Evolutionary conservation across 257 asterid species (phyloP).

Genomic region (Avicennia marina): DNA sequence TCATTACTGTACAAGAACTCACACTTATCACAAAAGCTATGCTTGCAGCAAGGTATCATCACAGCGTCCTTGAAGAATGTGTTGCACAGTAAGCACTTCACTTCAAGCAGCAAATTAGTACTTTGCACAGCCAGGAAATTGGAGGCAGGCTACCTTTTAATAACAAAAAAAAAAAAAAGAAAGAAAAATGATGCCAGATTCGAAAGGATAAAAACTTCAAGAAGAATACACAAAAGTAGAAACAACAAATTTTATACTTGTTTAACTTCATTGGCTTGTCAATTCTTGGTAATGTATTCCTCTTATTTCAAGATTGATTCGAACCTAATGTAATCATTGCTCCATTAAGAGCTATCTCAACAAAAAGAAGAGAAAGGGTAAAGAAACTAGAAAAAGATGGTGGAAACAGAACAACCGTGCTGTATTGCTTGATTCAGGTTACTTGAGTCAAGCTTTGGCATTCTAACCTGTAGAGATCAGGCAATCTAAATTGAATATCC

Average conservation of each 20-base stretch:
- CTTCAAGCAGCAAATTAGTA: conserved; percentile 45
- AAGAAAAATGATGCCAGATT: conserved; percentile 31
- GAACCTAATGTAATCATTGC: conserved; percentile 38
- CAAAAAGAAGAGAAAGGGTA: not conserved
- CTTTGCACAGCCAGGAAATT: conserved; percentile 32
- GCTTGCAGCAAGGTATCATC: conserved; percentile 98
- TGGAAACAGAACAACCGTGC: conserved; percentile 38
- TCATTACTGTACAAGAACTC: conserved; percentile 34
- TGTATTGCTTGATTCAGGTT: conserved; percentile 27
- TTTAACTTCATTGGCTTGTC: conserved; percentile 34
- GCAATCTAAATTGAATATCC: conserved; percentile 11
- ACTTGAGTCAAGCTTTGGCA: conserved; percentile 30
- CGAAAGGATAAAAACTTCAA: conserved; percentile 5
- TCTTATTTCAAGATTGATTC: conserved; percentile 29
- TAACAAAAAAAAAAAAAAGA: conserved; percentile 14
- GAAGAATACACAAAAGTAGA: conserved; percentile 9
- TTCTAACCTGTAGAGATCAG: conserved; percentile 39
- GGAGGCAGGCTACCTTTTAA: conserved; percentile 29
- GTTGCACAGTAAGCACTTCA: conserved; percentile 74
- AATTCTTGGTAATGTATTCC: conserved; percentile 21
- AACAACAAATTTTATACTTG: conserved; percentile 36
- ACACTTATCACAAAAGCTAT: conserved; percentile 89
- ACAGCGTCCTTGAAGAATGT: conserved; percentile 79
- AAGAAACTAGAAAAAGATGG: conserved; percentile 11
- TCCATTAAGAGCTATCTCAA: conserved; percentile 11